Conservation (phyloP, 2,329 filamentous ascomycete genomes). For the Botrytis deweyae region DNA sequence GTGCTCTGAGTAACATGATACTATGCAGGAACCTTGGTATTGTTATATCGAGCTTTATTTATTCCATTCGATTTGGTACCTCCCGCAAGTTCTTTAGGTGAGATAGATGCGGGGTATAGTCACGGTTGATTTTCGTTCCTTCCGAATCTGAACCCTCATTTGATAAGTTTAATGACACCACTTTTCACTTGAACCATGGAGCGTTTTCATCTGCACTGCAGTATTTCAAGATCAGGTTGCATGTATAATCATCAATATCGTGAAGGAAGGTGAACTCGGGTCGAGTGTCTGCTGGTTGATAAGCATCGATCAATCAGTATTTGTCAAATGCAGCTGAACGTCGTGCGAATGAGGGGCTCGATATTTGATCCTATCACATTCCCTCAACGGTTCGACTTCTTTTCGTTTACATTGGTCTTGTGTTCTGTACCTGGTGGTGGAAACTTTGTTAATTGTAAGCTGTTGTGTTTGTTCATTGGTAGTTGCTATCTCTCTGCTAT, state of each 20-base stretch:
- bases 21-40: not conserved
- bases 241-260: not conserved
- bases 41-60: not conserved
- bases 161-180: not conserved
- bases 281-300: not conserved
- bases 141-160: not conserved
- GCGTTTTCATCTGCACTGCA: not conserved
- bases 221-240: not conserved
- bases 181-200: not conserved
- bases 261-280: not conserved
- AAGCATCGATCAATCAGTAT: not conserved
- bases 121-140: not conserved
- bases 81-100: not conserved
- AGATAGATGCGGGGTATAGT: not conserved
- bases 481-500: too few relatives aligned
- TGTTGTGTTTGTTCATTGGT: too few relatives aligned
- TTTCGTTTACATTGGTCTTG: too few relatives aligned
- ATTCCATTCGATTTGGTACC: not conserved
- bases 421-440: too few relatives aligned
- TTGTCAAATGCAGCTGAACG: too few relatives aligned
- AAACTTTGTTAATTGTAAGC: too few relatives aligned
- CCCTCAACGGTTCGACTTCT: too few relatives aligned
- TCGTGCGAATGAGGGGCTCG: too few relatives aligned
- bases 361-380: too few relatives aligned
- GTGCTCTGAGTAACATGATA: too few relatives aligned